phyloP scores from a whole-genome alignment of 345 rosid genomes.

The Odontarrhena argentea region DNA sequence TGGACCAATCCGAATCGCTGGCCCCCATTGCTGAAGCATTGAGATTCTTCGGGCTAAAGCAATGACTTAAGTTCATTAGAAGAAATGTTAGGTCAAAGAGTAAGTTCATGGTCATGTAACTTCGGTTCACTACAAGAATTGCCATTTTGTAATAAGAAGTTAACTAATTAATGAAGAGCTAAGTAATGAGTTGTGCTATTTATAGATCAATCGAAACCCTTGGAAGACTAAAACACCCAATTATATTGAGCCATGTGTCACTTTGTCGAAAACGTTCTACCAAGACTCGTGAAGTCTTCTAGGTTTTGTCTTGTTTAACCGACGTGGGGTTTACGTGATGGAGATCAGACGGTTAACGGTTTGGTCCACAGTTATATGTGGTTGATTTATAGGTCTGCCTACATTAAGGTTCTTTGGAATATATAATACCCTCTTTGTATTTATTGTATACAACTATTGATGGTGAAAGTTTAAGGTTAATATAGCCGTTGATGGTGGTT shows the following conservation, averaged over 20 bases:
- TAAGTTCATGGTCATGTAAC: constrained; percentile 14
- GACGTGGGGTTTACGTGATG: neutral
- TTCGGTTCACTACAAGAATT: neutral
- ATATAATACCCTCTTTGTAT: neutral
- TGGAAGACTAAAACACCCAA: constrained; percentile 11
- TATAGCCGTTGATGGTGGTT: constrained; percentile 57
- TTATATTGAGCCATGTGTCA: constrained; percentile 9
- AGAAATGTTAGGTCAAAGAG: constrained; percentile 30
- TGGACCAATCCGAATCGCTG: constrained; percentile 43
- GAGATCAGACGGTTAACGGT: constrained; percentile 33
- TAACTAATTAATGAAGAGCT: neutral
- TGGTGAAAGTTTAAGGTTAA: constrained; percentile 40
- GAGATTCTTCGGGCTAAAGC: constrained; percentile 47
- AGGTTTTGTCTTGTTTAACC: neutral
- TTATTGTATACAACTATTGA: constrained; percentile 15
- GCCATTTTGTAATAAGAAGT: constrained; percentile 1
- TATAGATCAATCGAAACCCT: constrained; percentile 21
- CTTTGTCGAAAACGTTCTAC: neutral
- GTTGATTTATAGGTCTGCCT: constrained; percentile 1
- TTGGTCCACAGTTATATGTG: constrained; percentile 23
- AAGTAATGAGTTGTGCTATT: constrained; percentile 4
- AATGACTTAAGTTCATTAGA: constrained; percentile 33
- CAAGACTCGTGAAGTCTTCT: constrained; percentile 15
- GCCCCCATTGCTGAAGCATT: constrained; percentile 27
- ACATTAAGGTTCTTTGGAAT: constrained; percentile 20